These are phyloP conservation scores for Metarhizium brunneum DNA, from an alignment of 2,329 filamentous ascomycete species.

Conservation along the genomic window DNA sequence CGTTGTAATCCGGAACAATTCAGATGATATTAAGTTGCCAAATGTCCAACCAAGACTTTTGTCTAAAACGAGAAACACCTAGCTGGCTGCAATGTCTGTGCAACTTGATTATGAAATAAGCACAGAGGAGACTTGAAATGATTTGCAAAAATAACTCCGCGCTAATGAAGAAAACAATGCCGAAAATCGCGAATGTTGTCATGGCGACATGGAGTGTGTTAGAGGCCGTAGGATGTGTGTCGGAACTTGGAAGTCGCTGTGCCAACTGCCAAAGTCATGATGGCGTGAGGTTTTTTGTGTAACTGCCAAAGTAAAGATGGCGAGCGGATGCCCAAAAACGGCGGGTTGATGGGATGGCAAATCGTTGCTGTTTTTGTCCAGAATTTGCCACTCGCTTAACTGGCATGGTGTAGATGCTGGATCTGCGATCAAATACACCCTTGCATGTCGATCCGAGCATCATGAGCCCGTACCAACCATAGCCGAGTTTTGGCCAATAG, in stretches of 20 bases:
- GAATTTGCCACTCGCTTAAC: slow-evolving; percentile 1
- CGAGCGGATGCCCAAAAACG: neutral
- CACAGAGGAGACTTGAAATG: neutral
- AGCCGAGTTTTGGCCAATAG: neutral
- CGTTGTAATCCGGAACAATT: neutral
- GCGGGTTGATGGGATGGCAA: neutral
- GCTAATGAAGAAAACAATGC: neutral
- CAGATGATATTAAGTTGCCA: neutral
- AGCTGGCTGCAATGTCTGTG: neutral
- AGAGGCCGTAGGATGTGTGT: neutral
- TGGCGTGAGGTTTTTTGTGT: neutral
- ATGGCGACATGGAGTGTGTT: neutral
- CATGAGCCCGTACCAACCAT: neutral
- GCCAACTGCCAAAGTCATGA: neutral
- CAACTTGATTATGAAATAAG: neutral
- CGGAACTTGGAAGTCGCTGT: neutral
- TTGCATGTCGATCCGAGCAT: neutral
- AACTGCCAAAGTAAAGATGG: neutral
- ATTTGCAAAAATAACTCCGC: neutral
- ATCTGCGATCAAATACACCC: neutral
- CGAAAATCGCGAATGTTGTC: neutral
- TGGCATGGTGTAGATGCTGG: neutral
- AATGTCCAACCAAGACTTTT: neutral
- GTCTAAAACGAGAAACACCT: neutral
- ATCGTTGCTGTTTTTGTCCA: neutral